These are phyloP conservation scores for Vaccinium vitisidaea DNA, from an alignment of 148 eudicot genomes.

Conservation along the genomic window DNA sequence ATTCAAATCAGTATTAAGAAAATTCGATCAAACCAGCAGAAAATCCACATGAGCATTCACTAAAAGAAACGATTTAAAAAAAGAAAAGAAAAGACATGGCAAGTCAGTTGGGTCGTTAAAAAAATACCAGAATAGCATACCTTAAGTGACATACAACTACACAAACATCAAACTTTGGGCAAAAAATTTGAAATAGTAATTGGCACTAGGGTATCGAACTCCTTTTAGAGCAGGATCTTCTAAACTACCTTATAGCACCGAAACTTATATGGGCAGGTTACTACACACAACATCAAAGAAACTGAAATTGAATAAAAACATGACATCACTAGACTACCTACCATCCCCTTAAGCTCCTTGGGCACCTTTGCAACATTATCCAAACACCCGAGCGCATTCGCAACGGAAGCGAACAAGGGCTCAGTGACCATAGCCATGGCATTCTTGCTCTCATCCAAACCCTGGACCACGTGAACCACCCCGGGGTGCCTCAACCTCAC, in stretches of 20 bases:
- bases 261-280: too few species aligned
- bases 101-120: not conserved
- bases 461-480: slow-evolving; percentile 91
- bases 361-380: slow-evolving; percentile 64
- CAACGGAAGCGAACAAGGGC: slow-evolving; percentile 81
- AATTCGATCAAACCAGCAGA: not conserved
- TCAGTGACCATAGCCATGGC: slow-evolving; percentile 98
- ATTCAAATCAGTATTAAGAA: not conserved
- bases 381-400: slow-evolving; percentile 77
- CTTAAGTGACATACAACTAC: too few species aligned
- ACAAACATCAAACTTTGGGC: too few species aligned
- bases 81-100: not conserved
- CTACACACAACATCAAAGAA: not conserved
- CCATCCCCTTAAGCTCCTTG: slow-evolving; percentile 76
- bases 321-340: slow-evolving; percentile 7
- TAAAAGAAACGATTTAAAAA: not conserved
- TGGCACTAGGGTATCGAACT: too few species aligned
- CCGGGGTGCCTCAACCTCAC: slow-evolving; percentile 94
- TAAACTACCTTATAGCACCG: too few species aligned
- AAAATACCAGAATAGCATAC: too few species aligned
- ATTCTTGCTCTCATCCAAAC: slow-evolving; percentile 87
- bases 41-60: not conserved
- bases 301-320: not conserved
- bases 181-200: too few species aligned
- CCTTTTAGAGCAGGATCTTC: too few species aligned